A percentile compares a stretch with the other conserved stretches of the same genome.
Conservation (phyloP, 2,329 filamentous ascomycete species). For the Zymoseptoria pseudotritici region DNA sequence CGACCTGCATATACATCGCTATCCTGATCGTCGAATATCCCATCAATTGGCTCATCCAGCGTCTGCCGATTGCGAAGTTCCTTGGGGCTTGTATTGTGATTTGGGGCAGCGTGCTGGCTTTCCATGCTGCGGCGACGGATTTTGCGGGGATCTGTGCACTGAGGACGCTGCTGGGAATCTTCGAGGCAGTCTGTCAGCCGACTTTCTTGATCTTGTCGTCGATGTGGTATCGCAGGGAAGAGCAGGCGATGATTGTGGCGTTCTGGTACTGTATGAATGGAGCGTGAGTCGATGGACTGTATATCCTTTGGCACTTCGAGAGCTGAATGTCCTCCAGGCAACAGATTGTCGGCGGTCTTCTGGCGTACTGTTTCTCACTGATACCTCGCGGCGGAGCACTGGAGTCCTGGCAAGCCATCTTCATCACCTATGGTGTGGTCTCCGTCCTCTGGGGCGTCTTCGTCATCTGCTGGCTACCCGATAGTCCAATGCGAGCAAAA, state of each 20-base stretch:
- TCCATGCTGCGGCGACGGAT: constrained; percentile 54
- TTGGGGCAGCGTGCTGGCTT: constrained; percentile 56
- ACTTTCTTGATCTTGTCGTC: constrained; percentile 55
- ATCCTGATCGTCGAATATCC: constrained; percentile 66
- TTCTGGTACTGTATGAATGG: constrained; percentile 49
- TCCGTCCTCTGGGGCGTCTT: constrained; percentile 59
- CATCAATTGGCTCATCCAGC: constrained; percentile 56
- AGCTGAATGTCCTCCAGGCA: constrained; percentile 51
- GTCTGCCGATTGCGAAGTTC: constrained; percentile 54
- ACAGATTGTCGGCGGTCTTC: constrained; percentile 63
- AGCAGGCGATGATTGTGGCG: constrained; percentile 59
- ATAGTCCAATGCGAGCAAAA: constrained; percentile 64
- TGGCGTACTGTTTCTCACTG: constrained; percentile 48
- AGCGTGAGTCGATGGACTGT: not conserved
- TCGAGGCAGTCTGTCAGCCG: constrained; percentile 64
- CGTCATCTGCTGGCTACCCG: constrained; percentile 57
- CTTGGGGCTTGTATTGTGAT: constrained; percentile 55
- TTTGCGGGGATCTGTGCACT: constrained; percentile 54
- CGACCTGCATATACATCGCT: constrained; percentile 66
- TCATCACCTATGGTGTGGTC: constrained; percentile 57
- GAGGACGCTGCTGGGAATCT: constrained; percentile 61
- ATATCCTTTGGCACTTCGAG: not conserved
- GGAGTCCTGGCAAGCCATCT: constrained; percentile 58
- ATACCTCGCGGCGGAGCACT: constrained; percentile 21
- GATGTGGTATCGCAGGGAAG: constrained; percentile 65